Percentiles rank a stretch among this genome's conserved stretches.
Conservation (phyloP, 2,329 filamentous ascomycete species). For the Paramyrothecium roridum region DNA sequence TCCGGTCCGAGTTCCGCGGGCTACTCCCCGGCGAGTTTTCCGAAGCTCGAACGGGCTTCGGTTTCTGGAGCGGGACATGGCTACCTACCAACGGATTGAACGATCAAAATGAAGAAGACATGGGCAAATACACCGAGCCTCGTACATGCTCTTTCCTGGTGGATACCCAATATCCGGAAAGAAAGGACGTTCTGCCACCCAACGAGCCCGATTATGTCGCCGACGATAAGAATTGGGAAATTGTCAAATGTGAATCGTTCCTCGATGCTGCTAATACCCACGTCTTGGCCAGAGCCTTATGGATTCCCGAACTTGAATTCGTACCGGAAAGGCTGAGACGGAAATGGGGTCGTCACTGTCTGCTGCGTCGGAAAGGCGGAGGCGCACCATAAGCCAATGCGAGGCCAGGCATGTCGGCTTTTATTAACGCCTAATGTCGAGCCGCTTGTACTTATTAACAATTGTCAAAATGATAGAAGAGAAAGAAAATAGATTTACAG, state of each 20-base stretch:
- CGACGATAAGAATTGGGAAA: constrained; percentile 74
- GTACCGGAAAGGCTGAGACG: constrained; percentile 69
- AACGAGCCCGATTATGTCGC: constrained; percentile 79
- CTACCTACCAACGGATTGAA: constrained; percentile 83
- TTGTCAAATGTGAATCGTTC: constrained; percentile 72
- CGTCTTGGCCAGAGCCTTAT: constrained; percentile 72
- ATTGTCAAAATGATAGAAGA: too few relatives aligned
- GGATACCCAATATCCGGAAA: constrained; percentile 74
- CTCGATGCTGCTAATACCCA: constrained; percentile 75
- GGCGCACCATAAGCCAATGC: constrained; percentile 1
- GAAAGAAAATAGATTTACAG: too few relatives aligned
- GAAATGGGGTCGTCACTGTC: constrained; percentile 85
- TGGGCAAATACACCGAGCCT: constrained; percentile 79
- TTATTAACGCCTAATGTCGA: too few relatives aligned
- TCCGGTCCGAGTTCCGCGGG: constrained; percentile 86
- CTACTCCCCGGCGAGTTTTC: constrained; percentile 88
- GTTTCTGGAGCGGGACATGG: constrained; percentile 81
- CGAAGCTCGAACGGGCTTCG: constrained; percentile 66
- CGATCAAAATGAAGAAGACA: constrained; percentile 83
- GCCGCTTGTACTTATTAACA: too few relatives aligned
- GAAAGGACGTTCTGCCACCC: constrained; percentile 47
- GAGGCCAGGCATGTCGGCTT: too few relatives aligned
- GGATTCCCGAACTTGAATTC: constrained; percentile 70
- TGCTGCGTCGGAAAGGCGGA: constrained; percentile 59
- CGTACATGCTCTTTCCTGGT: constrained; percentile 78